phyloP scores from a whole-genome alignment of 192 early-diverging fungal species.

The Dimargaris xerosporica region DNA sequence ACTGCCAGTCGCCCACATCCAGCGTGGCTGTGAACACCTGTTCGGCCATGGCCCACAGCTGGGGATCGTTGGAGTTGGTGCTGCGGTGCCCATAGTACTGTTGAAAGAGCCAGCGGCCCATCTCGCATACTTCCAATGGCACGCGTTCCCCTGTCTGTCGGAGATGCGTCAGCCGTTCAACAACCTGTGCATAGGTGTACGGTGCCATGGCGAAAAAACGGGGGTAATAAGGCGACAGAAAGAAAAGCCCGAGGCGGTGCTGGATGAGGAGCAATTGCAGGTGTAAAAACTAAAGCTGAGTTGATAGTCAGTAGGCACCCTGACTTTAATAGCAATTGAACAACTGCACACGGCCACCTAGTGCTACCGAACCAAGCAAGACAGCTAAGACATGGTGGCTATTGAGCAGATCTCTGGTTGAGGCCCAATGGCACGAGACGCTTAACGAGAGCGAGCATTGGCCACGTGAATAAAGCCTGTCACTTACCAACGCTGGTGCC shows the following conservation, averaged over 20 bases:
- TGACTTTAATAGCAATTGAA: no score
- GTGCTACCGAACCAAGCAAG: no score
- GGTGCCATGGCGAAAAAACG: background rate
- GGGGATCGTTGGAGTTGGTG: conserved; percentile 15
- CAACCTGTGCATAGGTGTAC: background rate
- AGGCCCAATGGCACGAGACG: no score
- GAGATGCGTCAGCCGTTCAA: conserved; percentile 22
- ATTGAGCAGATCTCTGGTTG: no score
- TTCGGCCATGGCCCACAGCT: conserved; percentile 54
- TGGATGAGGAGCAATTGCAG: no score
- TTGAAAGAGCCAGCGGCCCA: conserved; percentile 22
- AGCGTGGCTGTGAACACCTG: conserved; percentile 68
- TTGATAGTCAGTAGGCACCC: no score
- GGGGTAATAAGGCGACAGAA: background rate
- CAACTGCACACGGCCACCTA: no score
- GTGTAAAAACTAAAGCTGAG: no score
- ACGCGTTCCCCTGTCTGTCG: conserved; percentile 29
- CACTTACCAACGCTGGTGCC: no score
- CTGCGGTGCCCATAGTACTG: conserved; percentile 14
- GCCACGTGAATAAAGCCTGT: no score
- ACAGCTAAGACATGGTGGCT: background rate
- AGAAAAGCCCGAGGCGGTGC: no score
- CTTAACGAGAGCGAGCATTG: no score
- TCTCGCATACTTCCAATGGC: conserved; percentile 22
- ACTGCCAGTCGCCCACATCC: conserved; percentile 50